Evolutionary conservation across 1,284 basidiomycete genomes (phyloP).

Genomic region (Schizophyllum amplum): DNA sequence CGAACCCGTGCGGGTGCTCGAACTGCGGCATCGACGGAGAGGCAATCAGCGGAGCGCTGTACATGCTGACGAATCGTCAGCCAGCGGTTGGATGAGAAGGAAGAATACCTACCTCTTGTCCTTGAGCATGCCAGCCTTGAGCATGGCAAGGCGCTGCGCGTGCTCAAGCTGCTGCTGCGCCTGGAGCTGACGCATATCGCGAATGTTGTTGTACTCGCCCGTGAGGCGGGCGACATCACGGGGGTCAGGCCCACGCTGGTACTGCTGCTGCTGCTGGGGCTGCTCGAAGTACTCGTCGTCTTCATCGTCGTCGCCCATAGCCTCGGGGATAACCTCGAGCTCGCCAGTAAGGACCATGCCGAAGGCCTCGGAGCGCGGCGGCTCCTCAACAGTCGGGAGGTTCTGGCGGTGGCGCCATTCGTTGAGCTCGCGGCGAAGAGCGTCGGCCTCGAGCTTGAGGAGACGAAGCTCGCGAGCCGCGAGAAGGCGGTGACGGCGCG

Average conservation of each 20-base stretch:
- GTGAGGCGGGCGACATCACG: background rate
- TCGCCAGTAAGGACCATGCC: constrained; percentile 59
- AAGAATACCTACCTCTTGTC: background rate
- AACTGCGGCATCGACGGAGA: background rate
- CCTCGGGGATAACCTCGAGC: constrained; percentile 47
- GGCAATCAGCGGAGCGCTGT: background rate
- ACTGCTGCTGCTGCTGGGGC: constrained; percentile 20
- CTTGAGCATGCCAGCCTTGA: background rate
- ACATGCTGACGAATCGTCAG: background rate
- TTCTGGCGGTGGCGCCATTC: constrained; percentile 76
- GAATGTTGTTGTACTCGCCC: background rate
- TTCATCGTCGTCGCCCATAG: constrained; percentile 30
- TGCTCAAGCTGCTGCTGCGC: background rate
- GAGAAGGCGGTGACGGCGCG: constrained; percentile 70
- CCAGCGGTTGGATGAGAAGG: background rate
- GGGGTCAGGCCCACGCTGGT: background rate
- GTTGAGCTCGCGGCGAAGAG: constrained; percentile 77
- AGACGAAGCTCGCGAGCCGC: constrained; percentile 72
- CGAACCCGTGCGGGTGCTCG: background rate
- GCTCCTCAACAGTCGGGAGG: constrained; percentile 61
- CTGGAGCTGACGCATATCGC: background rate
- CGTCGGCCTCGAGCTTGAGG: constrained; percentile 70
- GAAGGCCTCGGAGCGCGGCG: constrained; percentile 60
- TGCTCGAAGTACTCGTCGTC: constrained; percentile 35
- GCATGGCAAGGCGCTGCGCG: background rate